Evolutionary conservation across 768 basidiomycete genomes (phyloP).

Genomic region (Trametes sanguinea): DNA sequence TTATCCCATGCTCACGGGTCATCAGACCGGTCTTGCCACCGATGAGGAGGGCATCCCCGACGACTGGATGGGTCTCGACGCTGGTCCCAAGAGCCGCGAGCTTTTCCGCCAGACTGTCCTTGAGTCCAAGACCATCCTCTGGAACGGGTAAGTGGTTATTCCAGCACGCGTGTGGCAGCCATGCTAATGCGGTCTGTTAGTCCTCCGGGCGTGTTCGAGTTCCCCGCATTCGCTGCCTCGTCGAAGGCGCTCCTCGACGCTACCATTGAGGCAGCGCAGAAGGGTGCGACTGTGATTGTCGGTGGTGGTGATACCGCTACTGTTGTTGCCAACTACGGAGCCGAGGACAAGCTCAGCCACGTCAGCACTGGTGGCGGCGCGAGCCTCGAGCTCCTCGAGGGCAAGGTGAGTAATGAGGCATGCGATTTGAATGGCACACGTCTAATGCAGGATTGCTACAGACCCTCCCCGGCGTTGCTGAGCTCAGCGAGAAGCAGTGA

Average conservation of each 20-base stretch:
- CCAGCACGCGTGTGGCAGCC: neutral
- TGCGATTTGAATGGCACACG: neutral
- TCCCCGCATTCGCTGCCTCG: constrained; percentile 85
- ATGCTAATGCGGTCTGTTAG: constrained; percentile 41
- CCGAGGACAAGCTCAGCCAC: constrained; percentile 90
- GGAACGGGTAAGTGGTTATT: constrained; percentile 73
- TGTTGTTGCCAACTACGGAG: constrained; percentile 80
- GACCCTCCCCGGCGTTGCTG: constrained; percentile 90
- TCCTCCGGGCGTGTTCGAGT: constrained; percentile 97
- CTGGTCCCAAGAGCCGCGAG: constrained; percentile 79
- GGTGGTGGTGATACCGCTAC: constrained; percentile 98
- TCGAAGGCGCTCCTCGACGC: constrained; percentile 85
- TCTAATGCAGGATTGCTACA: constrained; percentile 29
- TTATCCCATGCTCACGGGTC: neutral
- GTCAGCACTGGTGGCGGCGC: constrained; percentile 96
- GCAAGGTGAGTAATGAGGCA: constrained; percentile 66
- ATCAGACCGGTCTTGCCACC: constrained; percentile 72
- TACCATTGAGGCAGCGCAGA: constrained; percentile 80
- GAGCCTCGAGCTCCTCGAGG: constrained; percentile 93
- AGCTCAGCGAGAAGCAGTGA: constrained; percentile 75
- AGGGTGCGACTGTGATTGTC: constrained; percentile 90
- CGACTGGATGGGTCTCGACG: constrained; percentile 95
- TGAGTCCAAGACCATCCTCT: constrained; percentile 92
- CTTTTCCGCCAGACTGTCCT: constrained; percentile 79
- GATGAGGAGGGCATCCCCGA: constrained; percentile 86